phyloP scores from a whole-genome alignment of 331 rosid species.

The Spiraea crenata region DNA sequence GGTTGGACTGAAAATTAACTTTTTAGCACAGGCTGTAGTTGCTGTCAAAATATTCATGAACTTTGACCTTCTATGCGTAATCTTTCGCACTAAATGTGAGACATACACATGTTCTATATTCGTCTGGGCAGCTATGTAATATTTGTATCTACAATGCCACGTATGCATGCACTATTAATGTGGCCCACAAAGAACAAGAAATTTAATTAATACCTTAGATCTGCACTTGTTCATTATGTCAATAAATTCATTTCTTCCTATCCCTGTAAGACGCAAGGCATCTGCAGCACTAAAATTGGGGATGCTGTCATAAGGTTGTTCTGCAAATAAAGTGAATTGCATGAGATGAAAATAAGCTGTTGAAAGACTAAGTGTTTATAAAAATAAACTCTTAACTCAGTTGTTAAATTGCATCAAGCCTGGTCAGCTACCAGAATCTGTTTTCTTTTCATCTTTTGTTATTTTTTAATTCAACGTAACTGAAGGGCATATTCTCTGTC shows the following conservation, averaged over 20 bases:
- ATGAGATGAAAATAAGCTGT: conserved; percentile 11
- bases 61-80: neutral
- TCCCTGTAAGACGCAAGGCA: conserved; percentile 92
- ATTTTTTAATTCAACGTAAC: neutral
- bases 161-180: neutral
- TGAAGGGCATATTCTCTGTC: neutral
- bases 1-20: neutral
- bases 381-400: neutral
- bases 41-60: neutral
- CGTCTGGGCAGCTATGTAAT: neutral
- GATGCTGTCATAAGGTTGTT: conserved; percentile 97
- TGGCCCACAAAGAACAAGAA: conserved; percentile 10
- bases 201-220: conserved; percentile 71
- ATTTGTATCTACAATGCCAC: neutral
- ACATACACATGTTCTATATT: neutral
- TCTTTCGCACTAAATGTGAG: neutral
- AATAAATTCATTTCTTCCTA: conserved; percentile 96
- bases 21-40: neutral
- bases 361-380: conserved; percentile 15
- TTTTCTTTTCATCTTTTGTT: neutral
- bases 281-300: conserved; percentile 99
- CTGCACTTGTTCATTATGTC: conserved; percentile 98
- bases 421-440: neutral
- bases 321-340: conserved; percentile 52
- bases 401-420: neutral